Percentiles rank a stretch among this genome's conserved stretches.
These are phyloP conservation scores for Amauroascus verrucosus DNA, from an alignment of 2,329 filamentous ascomycete genomes.

Conservation along the genomic window DNA sequence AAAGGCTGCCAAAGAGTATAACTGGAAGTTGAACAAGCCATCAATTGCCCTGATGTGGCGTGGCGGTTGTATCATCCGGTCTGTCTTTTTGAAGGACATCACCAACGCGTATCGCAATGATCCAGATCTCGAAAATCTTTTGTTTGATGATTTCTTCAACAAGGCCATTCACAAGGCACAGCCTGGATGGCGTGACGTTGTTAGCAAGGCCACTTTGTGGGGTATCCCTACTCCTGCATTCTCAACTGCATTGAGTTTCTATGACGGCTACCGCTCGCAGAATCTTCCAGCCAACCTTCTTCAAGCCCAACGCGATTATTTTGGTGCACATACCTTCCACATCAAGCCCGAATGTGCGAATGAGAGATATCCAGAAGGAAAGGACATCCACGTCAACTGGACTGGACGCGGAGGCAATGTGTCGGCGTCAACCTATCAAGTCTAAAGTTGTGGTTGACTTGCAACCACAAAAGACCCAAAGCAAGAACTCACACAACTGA, in stretches of 20 bases:
- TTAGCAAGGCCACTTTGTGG: conserved; percentile 83
- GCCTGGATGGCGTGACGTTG: conserved; percentile 80
- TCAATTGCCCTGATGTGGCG: conserved; percentile 99
- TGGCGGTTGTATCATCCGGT: conserved; percentile 98
- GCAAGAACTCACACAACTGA: background rate
- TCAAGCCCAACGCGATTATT: conserved; percentile 99
- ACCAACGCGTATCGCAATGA: conserved; percentile 91
- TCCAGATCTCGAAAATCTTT: conserved; percentile 91
- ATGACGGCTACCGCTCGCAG: conserved; percentile 96
- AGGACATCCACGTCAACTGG: conserved; percentile 99
- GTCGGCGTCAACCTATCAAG: conserved; percentile 93
- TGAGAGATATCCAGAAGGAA: conserved; percentile 69
- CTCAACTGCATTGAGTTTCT: conserved; percentile 95
- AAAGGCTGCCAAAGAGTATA: conserved; percentile 87
- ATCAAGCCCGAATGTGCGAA: conserved; percentile 71
- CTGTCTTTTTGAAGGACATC: conserved; percentile 99
- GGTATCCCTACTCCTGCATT: conserved; percentile 95
- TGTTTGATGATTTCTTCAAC: conserved; percentile 99
- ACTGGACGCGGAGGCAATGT: conserved; percentile 96
- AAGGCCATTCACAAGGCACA: conserved; percentile 96
- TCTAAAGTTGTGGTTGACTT: conserved; percentile 47
- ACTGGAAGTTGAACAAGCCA: conserved; percentile 99
- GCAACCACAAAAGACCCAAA: background rate
- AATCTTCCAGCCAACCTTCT: conserved; percentile 95
- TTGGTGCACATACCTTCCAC: conserved; percentile 84